phyloP scores from a whole-genome alignment of 208 protist genomes.

The Crithidia fasciculata region DNA sequence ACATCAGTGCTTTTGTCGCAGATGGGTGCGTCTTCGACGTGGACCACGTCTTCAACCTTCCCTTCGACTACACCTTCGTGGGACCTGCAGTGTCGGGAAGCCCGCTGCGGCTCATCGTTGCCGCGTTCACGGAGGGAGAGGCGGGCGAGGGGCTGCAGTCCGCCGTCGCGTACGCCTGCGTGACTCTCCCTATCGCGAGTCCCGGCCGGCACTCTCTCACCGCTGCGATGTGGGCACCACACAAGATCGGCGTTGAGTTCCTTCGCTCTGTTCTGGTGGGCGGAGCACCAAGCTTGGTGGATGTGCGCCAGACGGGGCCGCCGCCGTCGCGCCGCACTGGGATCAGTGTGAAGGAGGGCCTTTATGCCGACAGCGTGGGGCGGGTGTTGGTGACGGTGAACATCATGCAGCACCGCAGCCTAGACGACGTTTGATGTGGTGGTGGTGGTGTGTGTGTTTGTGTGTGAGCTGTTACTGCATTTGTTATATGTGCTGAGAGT shows the following conservation, averaged over 20 bases:
- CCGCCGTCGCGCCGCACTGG: conserved; percentile 33
- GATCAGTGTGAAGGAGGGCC: conserved; percentile 46
- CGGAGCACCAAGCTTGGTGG: conserved; percentile 64
- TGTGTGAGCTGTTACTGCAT: too few relatives aligned
- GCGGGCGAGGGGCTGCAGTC: conserved; percentile 53
- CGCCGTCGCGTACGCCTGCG: conserved; percentile 62
- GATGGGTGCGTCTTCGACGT: conserved; percentile 51
- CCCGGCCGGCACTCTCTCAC: conserved; percentile 52
- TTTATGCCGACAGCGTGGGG: conserved; percentile 55
- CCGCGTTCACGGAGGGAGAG: conserved; percentile 59
- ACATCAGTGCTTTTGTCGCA: conserved; percentile 42
- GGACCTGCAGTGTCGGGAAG: conserved; percentile 26
- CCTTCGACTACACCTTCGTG: conserved; percentile 61
- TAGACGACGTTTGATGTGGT: background rate
- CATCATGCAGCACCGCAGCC: conserved; percentile 48
- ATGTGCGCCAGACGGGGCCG: conserved; percentile 44
- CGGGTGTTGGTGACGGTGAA: conserved; percentile 53
- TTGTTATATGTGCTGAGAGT: background rate
- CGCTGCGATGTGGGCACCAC: conserved; percentile 61
- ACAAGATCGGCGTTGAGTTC: conserved; percentile 67
- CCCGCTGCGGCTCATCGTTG: conserved; percentile 61
- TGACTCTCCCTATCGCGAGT: conserved; percentile 48
- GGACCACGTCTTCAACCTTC: conserved; percentile 73
- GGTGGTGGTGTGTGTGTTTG: too few relatives aligned
- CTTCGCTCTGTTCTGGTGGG: conserved; percentile 58